These are phyloP conservation scores for Ophiognomonia clavigignenti-juglandacearum DNA, from an alignment of 2,329 filamentous ascomycete species.

Conservation along the genomic window DNA sequence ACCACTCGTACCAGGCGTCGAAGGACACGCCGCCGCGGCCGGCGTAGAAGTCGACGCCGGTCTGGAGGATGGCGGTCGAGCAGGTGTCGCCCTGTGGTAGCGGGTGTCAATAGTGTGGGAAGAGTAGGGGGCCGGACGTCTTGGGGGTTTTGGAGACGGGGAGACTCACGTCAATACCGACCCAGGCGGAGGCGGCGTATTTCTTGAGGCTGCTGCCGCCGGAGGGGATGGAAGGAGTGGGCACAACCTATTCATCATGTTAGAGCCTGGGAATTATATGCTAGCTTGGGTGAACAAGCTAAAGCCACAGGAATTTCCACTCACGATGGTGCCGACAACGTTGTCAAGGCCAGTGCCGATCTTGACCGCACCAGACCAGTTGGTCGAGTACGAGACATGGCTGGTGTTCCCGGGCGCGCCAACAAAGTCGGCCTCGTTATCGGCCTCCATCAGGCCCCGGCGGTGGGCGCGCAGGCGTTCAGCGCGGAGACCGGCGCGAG, in stretches of 20 bases:
- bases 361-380: constrained; percentile 57
- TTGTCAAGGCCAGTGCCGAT: constrained; percentile 44
- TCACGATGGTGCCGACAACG: constrained; percentile 45
- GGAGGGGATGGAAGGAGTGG: constrained; percentile 37
- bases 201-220: constrained; percentile 27
- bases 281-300: not conserved
- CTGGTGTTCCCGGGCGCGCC: constrained; percentile 29
- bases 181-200: constrained; percentile 52
- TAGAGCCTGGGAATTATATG: not conserved
- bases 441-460: constrained; percentile 24
- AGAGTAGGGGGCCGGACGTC: not conserved
- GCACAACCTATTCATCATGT: constrained; percentile 20
- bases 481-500: constrained; percentile 25
- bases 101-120: constrained; percentile 15
- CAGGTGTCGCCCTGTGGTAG: constrained; percentile 26
- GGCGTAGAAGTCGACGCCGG: constrained; percentile 51
- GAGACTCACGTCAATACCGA: constrained; percentile 48
- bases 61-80: constrained; percentile 45
- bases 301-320: not conserved
- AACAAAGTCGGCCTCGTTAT: constrained; percentile 23
- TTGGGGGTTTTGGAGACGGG: constrained; percentile 38
- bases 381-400: constrained; percentile 45
- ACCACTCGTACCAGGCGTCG: constrained; percentile 58
- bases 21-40: constrained; percentile 30
- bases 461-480: constrained; percentile 23